A percentile compares a stretch with the other conserved stretches of the same genome.
phyloP scores from a whole-genome alignment of 306 rosid species.

The Inga leiocalycina region DNA sequence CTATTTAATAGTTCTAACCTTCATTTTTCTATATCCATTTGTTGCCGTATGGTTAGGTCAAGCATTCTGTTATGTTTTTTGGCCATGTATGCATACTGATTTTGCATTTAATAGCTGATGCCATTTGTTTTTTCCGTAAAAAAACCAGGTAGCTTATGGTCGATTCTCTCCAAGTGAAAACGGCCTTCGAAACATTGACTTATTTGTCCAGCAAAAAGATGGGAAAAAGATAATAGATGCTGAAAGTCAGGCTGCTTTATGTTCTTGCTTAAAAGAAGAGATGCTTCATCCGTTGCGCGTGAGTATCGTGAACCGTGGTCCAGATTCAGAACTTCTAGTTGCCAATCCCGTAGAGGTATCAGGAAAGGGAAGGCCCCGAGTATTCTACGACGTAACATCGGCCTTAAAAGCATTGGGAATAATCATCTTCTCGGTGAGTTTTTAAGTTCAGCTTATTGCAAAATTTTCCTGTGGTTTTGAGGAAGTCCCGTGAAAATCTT shows the following conservation, averaged over 20 bases:
- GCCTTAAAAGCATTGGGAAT: constrained; percentile 68
- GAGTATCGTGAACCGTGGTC: constrained; percentile 70
- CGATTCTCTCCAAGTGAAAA: constrained; percentile 61
- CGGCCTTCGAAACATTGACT: constrained; percentile 69
- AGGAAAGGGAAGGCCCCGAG: constrained; percentile 91
- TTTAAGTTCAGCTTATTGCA: constrained; percentile 6
- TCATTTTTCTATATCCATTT: constrained; percentile 17
- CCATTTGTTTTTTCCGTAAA: constrained; percentile 15
- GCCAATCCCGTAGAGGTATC: constrained; percentile 84
- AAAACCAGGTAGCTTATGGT: constrained; percentile 64
- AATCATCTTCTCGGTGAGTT: constrained; percentile 61
- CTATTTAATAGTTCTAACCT: constrained; percentile 17
- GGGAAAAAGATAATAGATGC: constrained; percentile 76
- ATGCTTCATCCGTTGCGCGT: constrained; percentile 80
- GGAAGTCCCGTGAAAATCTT: constrained; percentile 13
- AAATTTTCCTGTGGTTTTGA: constrained; percentile 23
- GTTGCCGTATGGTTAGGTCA: constrained; percentile 2
- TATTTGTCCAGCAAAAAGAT: constrained; percentile 65
- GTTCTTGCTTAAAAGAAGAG: constrained; percentile 70
- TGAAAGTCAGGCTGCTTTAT: constrained; percentile 59
- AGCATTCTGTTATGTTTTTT: neutral
- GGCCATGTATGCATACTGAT: neutral
- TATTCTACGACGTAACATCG: constrained; percentile 77
- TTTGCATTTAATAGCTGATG: constrained; percentile 11
- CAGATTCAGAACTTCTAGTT: constrained; percentile 80